These are phyloP conservation scores for Tetrahymena borealis DNA, from an alignment of 73 alveolate genomes.

Conservation along the genomic window DNA sequence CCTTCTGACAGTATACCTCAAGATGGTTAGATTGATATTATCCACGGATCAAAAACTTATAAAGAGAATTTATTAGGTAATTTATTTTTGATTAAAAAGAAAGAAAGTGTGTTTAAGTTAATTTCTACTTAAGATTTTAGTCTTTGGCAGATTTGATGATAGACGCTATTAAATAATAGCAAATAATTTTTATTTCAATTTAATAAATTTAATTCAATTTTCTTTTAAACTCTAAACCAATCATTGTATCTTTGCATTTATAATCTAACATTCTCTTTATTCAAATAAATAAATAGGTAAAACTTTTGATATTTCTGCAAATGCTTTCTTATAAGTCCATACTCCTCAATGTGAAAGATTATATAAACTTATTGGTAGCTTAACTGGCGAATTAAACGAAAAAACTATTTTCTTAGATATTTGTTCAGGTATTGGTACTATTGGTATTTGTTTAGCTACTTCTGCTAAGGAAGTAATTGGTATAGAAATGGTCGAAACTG, in stretches of 20 bases:
- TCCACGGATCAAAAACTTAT: neutral
- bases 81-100: no score
- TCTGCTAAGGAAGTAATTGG: conserved; percentile 65
- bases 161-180: no score
- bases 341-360: conserved; percentile 72
- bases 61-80: neutral
- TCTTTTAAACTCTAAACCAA: no score
- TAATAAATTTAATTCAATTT: no score
- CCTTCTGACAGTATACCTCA: neutral
- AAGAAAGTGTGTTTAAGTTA: no score
- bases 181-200: no score
- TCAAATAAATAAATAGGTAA: conserved; percentile 39
- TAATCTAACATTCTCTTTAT: conserved; percentile 36
- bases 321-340: conserved; percentile 76
- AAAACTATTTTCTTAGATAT: conserved; percentile 65
- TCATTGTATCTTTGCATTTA: neutral
- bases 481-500: conserved; percentile 65
- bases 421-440: conserved; percentile 89
- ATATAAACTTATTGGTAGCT: conserved; percentile 44
- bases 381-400: conserved; percentile 49
- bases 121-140: no score
- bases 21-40: neutral
- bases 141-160: no score
- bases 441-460: conserved; percentile 67
- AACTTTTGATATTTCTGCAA: conserved; percentile 59